These are phyloP conservation scores for Annona cherimola DNA, from an alignment of 164 flowering plant species.

Conservation along the genomic window DNA sequence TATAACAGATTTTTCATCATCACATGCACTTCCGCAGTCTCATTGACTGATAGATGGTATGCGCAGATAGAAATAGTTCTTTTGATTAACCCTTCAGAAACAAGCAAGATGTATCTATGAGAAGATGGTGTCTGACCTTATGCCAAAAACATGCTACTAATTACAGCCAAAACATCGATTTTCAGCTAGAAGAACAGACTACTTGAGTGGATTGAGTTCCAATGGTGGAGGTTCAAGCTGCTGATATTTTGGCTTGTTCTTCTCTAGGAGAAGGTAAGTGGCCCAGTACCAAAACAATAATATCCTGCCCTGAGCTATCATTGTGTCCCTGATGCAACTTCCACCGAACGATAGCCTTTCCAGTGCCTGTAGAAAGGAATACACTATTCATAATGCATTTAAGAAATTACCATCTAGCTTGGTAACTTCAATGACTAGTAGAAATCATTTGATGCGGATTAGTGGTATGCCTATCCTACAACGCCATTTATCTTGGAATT, in stretches of 20 bases:
- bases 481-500: too few species aligned
- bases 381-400: neutral
- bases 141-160: neutral
- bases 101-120: too few species aligned
- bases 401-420: too few species aligned
- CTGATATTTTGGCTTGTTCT: slow-evolving; percentile 86
- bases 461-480: too few species aligned
- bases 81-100: too few species aligned
- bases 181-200: neutral
- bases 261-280: slow-evolving; percentile 81
- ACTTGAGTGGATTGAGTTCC: slow-evolving; percentile 5
- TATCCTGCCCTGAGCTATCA: slow-evolving; percentile 78
- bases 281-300: slow-evolving; percentile 80
- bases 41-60: too few species aligned
- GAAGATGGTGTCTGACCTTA: neutral
- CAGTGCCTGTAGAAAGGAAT: slow-evolving; percentile 48
- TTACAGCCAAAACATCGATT: neutral
- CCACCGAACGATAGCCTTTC: slow-evolving; percentile 84
- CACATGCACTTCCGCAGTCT: too few species aligned
- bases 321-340: slow-evolving; percentile 58
- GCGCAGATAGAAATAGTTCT: too few species aligned
- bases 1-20: too few species aligned
- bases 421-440: too few species aligned
- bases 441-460: too few species aligned
- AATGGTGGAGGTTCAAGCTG: slow-evolving; percentile 47